Conservation (phyloP, 306 rosid species). For the Ziziphus jujuba region DNA sequence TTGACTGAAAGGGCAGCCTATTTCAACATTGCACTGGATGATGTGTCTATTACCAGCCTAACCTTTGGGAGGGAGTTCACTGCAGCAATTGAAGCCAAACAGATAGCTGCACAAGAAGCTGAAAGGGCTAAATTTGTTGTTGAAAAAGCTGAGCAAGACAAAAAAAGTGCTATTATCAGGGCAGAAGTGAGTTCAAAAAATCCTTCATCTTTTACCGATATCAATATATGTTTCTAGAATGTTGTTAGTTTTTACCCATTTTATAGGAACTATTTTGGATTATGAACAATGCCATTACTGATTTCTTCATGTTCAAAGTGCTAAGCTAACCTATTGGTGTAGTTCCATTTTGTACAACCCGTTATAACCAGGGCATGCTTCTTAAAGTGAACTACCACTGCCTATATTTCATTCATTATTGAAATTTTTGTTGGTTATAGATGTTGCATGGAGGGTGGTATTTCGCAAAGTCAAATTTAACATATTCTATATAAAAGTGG, state of each 20-base stretch:
- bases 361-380: no score
- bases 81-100: constrained; percentile 96
- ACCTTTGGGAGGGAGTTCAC: constrained; percentile 89
- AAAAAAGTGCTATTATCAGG: constrained; percentile 81
- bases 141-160: constrained; percentile 95
- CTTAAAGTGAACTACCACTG: no score
- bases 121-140: constrained; percentile 95
- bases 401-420: no score
- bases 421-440: no score
- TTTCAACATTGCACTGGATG: constrained; percentile 89
- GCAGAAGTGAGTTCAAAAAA: constrained; percentile 61
- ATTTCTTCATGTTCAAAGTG: background rate
- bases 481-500: no score
- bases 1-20: constrained; percentile 80
- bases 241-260: background rate
- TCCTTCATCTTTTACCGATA: no score
- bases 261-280: background rate
- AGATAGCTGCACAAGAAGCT: constrained; percentile 98
- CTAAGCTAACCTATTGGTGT: background rate
- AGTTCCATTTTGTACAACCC: background rate
- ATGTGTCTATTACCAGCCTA: constrained; percentile 84
- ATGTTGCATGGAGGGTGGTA: background rate
- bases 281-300: background rate
- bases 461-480: no score
- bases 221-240: background rate